Evolutionary conservation across 495 filamentous ascomycete species (phyloP).

Genomic region (Lophium mytilinum): DNA sequence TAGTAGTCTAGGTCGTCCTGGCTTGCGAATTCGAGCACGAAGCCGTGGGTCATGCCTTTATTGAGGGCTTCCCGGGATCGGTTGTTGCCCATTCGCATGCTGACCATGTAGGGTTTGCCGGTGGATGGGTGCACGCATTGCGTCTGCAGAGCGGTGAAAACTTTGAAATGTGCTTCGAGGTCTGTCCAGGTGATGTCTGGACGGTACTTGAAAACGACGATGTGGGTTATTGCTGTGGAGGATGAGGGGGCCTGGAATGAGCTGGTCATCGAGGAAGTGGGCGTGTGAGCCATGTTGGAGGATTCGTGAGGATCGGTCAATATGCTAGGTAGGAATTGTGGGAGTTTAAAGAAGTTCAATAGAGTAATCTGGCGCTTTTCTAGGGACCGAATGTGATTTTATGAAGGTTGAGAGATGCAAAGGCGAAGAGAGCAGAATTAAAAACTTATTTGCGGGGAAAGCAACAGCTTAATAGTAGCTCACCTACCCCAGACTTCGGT

Average conservation of each 20-base stretch:
- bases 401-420: too few relatives aligned
- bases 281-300: too few relatives aligned
- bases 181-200: slow-evolving; percentile 15
- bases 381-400: too few relatives aligned
- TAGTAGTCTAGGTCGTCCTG: slow-evolving; percentile 27
- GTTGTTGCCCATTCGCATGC: slow-evolving; percentile 21
- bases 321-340: too few relatives aligned
- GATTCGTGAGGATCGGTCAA: too few relatives aligned
- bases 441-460: too few relatives aligned
- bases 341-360: too few relatives aligned
- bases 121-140: slow-evolving; percentile 12
- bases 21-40: slow-evolving; percentile 24
- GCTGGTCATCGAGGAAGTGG: too few relatives aligned
- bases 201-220: slow-evolving; percentile 22
- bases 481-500: too few relatives aligned
- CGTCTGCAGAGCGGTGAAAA: slow-evolving; percentile 11
- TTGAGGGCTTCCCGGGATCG: slow-evolving; percentile 19
- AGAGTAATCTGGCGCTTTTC: too few relatives aligned
- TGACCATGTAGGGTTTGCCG: slow-evolving; percentile 17
- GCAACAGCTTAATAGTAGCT: too few relatives aligned
- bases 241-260: background rate
- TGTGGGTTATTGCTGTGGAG: slow-evolving; percentile 16
- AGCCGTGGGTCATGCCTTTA: slow-evolving; percentile 26
- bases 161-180: slow-evolving; percentile 16
- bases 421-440: too few relatives aligned